These are phyloP conservation scores for Mediolabrus comicus DNA, from an alignment of 108 stramenopile species.

Conservation along the genomic window DNA sequence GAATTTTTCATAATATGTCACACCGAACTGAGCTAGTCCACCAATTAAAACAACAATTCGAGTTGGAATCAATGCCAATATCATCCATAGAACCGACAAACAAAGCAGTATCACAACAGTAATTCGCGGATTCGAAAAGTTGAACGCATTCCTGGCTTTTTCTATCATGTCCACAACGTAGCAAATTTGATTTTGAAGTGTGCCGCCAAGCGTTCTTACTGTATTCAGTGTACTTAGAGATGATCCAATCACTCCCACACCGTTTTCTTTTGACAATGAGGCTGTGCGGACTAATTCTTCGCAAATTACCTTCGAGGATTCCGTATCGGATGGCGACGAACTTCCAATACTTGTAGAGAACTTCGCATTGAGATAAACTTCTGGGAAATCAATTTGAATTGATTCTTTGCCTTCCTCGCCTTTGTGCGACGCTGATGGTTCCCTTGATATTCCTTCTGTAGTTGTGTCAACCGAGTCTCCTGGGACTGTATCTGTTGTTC, in stretches of 20 bases:
- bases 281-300: conserved; percentile 62
- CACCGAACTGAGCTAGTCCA: conserved; percentile 61
- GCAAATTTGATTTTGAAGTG: conserved; percentile 69
- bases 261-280: conserved; percentile 43
- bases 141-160: conserved; percentile 64
- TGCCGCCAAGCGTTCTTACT: conserved; percentile 65
- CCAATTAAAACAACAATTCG: conserved; percentile 39
- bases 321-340: conserved; percentile 3
- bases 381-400: conserved; percentile 19
- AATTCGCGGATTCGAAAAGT: conserved; percentile 64
- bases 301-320: conserved; percentile 43
- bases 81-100: conserved; percentile 31
- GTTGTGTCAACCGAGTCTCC: conserved; percentile 29
- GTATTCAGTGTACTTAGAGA: conserved; percentile 77
- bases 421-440: neutral
- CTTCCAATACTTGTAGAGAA: conserved; percentile 16
- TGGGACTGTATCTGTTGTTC: conserved; percentile 48
- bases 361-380: conserved; percentile 41
- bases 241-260: conserved; percentile 66
- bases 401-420: neutral
- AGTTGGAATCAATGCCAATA: conserved; percentile 45
- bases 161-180: conserved; percentile 69
- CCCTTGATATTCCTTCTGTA: conserved; percentile 39
- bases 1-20: conserved; percentile 53
- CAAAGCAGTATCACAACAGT: conserved; percentile 38